Conservation (phyloP, 345 rosid species). For the Salix suchowensis region DNA sequence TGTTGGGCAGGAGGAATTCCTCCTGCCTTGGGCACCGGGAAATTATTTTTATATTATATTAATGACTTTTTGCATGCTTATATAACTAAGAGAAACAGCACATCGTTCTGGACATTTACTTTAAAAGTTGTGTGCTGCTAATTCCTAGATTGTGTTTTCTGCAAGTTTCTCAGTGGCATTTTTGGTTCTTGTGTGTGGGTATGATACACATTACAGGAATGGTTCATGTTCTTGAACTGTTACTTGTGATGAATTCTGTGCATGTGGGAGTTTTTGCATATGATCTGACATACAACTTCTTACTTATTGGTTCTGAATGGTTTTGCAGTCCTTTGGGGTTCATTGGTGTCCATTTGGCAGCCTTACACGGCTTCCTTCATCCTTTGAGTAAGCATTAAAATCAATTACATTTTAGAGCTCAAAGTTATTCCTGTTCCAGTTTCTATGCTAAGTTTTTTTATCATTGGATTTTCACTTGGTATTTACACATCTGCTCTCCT, state of each 20-base stretch:
- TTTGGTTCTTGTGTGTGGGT: background rate
- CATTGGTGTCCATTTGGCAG: constrained; percentile 96
- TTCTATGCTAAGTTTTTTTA: constrained; percentile 1
- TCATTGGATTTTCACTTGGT: constrained; percentile 1
- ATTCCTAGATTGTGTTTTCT: background rate
- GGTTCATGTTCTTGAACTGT: background rate
- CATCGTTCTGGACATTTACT: background rate
- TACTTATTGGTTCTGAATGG: constrained; percentile 17
- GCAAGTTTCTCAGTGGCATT: background rate
- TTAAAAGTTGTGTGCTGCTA: background rate
- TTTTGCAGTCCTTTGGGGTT: constrained; percentile 81
- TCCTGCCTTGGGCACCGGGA: too few species aligned
- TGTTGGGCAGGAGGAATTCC: too few species aligned
- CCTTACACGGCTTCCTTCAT: constrained; percentile 61
- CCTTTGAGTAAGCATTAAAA: constrained; percentile 51
- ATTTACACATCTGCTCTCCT: background rate
- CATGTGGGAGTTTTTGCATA: background rate
- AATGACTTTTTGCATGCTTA: background rate
- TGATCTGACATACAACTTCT: background rate
- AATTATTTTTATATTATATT: background rate
- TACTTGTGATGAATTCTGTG: background rate
- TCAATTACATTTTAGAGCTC: constrained; percentile 5
- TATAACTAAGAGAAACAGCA: background rate
- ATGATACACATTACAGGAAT: background rate
- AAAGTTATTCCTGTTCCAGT: constrained; percentile 7